Percentiles rank a stretch among this genome's conserved stretches.
phyloP scores from a whole-genome alignment of 2,329 filamentous ascomycete genomes.

The Beauveria medogensis region DNA sequence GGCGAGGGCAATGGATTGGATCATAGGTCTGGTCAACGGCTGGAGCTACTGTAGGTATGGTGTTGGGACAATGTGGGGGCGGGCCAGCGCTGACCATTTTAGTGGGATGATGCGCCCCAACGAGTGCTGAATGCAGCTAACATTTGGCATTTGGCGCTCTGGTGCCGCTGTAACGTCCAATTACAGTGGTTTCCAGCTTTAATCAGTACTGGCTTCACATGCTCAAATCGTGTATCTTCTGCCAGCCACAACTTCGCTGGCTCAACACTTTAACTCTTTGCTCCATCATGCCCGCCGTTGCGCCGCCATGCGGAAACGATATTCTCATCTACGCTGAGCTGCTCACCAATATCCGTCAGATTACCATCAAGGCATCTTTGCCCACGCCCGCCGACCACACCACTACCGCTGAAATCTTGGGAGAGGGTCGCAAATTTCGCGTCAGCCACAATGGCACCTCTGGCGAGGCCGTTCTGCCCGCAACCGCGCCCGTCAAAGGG shows the following conservation, averaged over 20 bases:
- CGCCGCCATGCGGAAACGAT: slow-evolving; percentile 6
- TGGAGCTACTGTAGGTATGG: background rate
- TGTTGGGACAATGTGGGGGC: slow-evolving; percentile 9
- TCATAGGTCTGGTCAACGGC: background rate
- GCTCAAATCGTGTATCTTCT: background rate
- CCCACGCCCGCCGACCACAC: slow-evolving; percentile 32
- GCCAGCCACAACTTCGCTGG: background rate
- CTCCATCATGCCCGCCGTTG: slow-evolving; percentile 13
- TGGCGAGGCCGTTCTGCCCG: slow-evolving; percentile 34
- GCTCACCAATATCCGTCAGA: slow-evolving; percentile 54
- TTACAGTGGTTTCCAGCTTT: background rate
- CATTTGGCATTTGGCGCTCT: background rate
- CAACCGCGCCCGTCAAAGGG: slow-evolving; percentile 25
- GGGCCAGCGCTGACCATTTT: background rate
- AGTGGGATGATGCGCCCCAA: slow-evolving; percentile 7
- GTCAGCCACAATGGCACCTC: slow-evolving; percentile 38
- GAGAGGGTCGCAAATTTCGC: slow-evolving; percentile 36
- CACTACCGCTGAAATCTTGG: slow-evolving; percentile 36
- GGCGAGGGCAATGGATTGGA: background rate
- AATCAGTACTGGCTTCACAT: background rate
- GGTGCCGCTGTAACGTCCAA: background rate
- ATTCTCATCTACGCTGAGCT: slow-evolving; percentile 54
- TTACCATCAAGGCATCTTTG: slow-evolving; percentile 50
- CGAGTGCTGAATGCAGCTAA: background rate
- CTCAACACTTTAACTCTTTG: background rate